Percentiles rank a stretch among this genome's conserved stretches.
Conservation (phyloP, 257 asterid genomes). For the Oldenlandia corymbosa region DNA sequence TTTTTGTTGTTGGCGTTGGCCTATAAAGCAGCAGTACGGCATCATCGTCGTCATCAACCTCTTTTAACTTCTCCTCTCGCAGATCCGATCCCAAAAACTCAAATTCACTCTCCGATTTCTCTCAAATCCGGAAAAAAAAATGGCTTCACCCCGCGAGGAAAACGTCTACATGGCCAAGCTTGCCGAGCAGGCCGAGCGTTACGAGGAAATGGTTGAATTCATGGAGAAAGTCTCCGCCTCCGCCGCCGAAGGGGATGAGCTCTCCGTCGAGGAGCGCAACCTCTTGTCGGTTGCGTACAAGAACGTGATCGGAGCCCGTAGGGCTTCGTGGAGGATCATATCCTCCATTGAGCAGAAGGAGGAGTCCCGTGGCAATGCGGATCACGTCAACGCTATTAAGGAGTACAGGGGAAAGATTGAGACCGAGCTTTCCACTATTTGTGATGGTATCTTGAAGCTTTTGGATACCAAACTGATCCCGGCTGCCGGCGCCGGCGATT, state of each 20-base stretch:
- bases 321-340: slow-evolving; percentile 31
- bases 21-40: neutral
- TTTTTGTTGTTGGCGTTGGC: neutral
- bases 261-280: slow-evolving; percentile 34
- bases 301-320: slow-evolving; percentile 31
- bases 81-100: slow-evolving; percentile 1
- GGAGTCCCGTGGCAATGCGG: slow-evolving; percentile 30
- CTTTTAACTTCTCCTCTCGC: neutral
- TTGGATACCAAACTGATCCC: slow-evolving; percentile 23
- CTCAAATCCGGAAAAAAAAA: neutral
- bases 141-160: slow-evolving; percentile 33
- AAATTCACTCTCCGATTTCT: neutral
- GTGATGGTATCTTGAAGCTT: slow-evolving; percentile 30
- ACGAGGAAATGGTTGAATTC: slow-evolving; percentile 33
- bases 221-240: slow-evolving; percentile 29
- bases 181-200: slow-evolving; percentile 35
- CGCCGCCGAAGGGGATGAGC: slow-evolving; percentile 22
- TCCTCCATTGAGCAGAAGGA: slow-evolving; percentile 35
- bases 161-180: slow-evolving; percentile 31
- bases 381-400: slow-evolving; percentile 20
- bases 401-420: slow-evolving; percentile 29
- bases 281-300: slow-evolving; percentile 31
- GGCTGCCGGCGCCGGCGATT: slow-evolving; percentile 20
- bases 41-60: neutral
- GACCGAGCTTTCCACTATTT: slow-evolving; percentile 21